Evolutionary conservation across 352 stramenopile species (phyloP), one percentile per base, ranked within the genome.

Genomic region (Globisporangium parvum): DNA sequence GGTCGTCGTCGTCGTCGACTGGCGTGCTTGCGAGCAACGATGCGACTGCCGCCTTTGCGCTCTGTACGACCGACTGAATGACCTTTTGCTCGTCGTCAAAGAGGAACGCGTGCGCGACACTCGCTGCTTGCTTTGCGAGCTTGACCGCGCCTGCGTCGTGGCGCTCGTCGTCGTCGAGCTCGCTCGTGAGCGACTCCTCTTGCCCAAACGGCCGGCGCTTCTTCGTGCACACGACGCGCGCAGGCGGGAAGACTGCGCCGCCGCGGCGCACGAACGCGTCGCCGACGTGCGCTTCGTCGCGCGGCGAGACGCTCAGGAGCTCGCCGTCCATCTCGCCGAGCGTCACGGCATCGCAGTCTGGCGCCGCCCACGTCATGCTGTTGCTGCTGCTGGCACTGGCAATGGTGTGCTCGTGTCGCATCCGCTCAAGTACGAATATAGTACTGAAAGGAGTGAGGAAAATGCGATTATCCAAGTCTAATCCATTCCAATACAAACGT

Each of bases 281-380:
- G 33, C 78, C 80, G 4, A 88, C 17, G 53, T 83, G 78, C 14
- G 66, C 55, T 40, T 85, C 68, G 49, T 89, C 78, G 15, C 70
- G 63, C 14, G 76, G 67, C 2, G 74, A 75, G 20, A 90, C 75
- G 60, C 77, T 88, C 63, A 87, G 82, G 39, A 92, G 69, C 69
- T 89, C 80, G 35, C 80, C 76, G 53, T 76, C 62, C 47, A 88
- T 73, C 66, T 92, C 82, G 11, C 82, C 82, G 18, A 92, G 69
- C 63, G 82, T 90, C 72, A 90, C 80, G 47, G 81, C 73, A 53
- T 88, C 77, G 26, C 54, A 51, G n/a, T 66, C 72, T 20, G 81
- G 81, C 52, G 87, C 67, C 10, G 75, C 59, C 81, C 81, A 91
- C 58, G 70, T 73, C 75, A 88, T 87, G 17, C 2, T 17, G 9